Base-by-base conservation (phyloP, 148 eudicot genomes). In the Chenopodium quinoa region DNA sequence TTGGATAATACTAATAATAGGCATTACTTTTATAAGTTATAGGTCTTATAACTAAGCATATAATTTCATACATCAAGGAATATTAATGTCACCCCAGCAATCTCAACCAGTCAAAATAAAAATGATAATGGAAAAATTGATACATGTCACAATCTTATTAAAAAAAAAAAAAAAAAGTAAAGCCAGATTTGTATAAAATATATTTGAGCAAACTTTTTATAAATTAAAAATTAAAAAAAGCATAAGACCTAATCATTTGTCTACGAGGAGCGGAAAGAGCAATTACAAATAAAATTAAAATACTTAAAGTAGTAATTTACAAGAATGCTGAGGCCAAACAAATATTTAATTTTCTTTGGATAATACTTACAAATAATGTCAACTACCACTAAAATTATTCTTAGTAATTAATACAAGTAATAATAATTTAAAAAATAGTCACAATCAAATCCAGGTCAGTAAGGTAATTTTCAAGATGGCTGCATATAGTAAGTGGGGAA, bases 401-500 rank as follows among this genome's bases (percentile, higher is more conserved):
- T 7, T 9, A 29, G 0, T 13, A 3, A 10, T 29, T 31, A 17
- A 69, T 1, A 69, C 17, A 13, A 69, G 34, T 3, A 32, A 3
- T 11, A 25, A 50, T 4, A 10, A 29, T 40, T 40, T 40, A 0
- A 5, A 77, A 54, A 65, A 58, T 23, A 40, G 70, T 66, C 80
- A 66, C 25, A 46, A 48, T 65, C 73, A 22, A 3, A 48, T 67
- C 60, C 73, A 65, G 22, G 80, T 66, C 73, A 48, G 32, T 12
- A 23, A 52, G 34, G 17, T 78, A 44, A 47, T 67, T 2, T 2
- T 78, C 17, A 22, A 19, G 13, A 50, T 37, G 68, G 48, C 54
- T 25, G 50, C 44, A 75, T 63, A 47, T 65, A 9, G 83, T 63
- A 81, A 80, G 78, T 25, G 64, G 72, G 46, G 16, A 50, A 67